Percentiles rank a stretch among this genome's conserved stretches.
Conservation (phyloP, 768 basidiomycete genomes). For the Mycena kentingensis region DNA sequence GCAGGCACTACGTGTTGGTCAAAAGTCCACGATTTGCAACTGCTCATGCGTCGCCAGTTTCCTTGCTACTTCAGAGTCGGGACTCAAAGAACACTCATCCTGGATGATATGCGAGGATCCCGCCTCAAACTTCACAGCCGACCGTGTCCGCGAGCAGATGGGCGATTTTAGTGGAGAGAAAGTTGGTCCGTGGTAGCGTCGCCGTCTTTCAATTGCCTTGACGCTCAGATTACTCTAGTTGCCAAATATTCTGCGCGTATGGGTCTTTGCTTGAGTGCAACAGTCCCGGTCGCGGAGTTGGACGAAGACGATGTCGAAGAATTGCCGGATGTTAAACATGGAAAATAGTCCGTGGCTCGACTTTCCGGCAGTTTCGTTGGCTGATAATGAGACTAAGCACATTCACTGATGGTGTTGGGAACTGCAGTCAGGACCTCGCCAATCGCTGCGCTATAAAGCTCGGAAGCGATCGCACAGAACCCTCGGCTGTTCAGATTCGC, state of each 20-base stretch:
- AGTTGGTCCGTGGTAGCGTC: constrained; percentile 4
- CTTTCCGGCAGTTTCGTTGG: not conserved
- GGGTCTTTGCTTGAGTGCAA: constrained; percentile 23
- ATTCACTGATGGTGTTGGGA: constrained; percentile 22
- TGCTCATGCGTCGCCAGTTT: constrained; percentile 2
- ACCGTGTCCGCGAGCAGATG: constrained; percentile 19
- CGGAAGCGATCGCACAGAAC: constrained; percentile 11
- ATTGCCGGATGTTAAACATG: constrained; percentile 10
- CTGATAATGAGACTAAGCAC: not conserved
- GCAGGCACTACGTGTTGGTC: constrained; percentile 20
- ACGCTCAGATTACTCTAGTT: not conserved
- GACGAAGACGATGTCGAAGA: constrained; percentile 6
- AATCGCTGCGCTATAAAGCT: constrained; percentile 12
- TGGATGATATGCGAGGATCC: constrained; percentile 23
- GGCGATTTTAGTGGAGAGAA: constrained; percentile 17
- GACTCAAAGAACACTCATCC: constrained; percentile 24
- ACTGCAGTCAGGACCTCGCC: constrained; percentile 21
- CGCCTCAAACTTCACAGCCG: constrained; percentile 21
- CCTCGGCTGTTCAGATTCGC: constrained; percentile 23
- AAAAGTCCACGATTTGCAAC: not conserved
- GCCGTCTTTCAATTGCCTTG: not conserved
- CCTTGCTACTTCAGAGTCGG: constrained; percentile 22
- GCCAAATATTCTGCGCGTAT: constrained; percentile 22
- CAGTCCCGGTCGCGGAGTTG: constrained; percentile 8
- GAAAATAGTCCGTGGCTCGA: constrained; percentile 3